phyloP scores from a whole-genome alignment of 2,329 filamentous ascomycete species.

The Aspergillus quadricinctus region DNA sequence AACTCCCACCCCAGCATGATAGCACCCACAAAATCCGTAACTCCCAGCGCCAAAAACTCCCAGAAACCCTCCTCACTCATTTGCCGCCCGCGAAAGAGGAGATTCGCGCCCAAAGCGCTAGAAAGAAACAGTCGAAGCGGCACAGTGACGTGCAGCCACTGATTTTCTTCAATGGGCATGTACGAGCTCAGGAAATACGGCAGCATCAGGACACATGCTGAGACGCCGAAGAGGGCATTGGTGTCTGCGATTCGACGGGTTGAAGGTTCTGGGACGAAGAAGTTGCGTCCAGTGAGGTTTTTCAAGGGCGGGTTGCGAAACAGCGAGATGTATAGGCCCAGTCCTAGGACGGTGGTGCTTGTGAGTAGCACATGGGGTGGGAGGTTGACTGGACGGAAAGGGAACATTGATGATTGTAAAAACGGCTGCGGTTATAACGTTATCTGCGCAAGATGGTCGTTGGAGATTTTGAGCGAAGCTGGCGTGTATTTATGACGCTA shows the following conservation, averaged over 20 bases:
- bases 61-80: slow-evolving; percentile 5
- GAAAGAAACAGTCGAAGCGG: neutral
- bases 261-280: neutral
- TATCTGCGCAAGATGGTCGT: too few relatives aligned
- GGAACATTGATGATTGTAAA: slow-evolving; percentile 5
- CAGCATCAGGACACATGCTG: neutral
- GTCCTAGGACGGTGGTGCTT: neutral
- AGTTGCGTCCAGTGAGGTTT: neutral
- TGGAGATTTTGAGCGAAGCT: too few relatives aligned
- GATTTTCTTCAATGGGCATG: slow-evolving; percentile 4
- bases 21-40: slow-evolving; percentile 1
- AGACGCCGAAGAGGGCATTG: neutral
- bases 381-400: slow-evolving; percentile 6
- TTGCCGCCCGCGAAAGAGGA: neutral
- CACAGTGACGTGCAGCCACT: neutral
- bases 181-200: slow-evolving; percentile 5
- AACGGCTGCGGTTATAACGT: too few relatives aligned
- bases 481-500: too few relatives aligned
- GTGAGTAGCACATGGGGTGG: neutral
- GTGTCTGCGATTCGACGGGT: slow-evolving; percentile 2
- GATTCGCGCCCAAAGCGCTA: neutral
- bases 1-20: neutral
- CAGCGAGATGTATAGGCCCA: neutral
- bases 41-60: slow-evolving; percentile 1
- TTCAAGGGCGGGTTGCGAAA: neutral